phyloP scores from a whole-genome alignment of 2,329 filamentous ascomycete genomes.

The Aspergillus bombycis region DNA sequence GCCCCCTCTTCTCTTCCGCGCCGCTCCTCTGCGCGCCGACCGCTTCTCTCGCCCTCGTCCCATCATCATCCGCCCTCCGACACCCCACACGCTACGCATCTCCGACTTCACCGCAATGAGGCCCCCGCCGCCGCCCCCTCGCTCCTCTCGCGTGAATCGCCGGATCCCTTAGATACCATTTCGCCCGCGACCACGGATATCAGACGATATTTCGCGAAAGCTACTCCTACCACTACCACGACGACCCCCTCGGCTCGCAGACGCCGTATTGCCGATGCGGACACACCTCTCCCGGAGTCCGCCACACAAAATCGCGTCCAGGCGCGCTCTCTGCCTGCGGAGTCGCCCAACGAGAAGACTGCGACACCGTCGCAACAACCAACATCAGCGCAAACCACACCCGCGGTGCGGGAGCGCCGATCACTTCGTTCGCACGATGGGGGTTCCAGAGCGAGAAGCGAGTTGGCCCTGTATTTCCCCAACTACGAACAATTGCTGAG shows the following conservation, averaged over 20 bases:
- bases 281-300: background rate
- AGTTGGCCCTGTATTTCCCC: slow-evolving; percentile 85
- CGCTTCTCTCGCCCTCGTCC: slow-evolving; percentile 15
- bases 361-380: slow-evolving; percentile 3
- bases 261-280: background rate
- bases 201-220: background rate
- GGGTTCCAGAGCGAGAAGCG: slow-evolving; percentile 83
- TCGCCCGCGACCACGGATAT: slow-evolving; percentile 20
- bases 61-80: slow-evolving; percentile 15
- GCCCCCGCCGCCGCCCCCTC: slow-evolving; percentile 18
- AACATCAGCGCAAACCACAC: slow-evolving; percentile 5
- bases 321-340: slow-evolving; percentile 1
- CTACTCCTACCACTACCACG: background rate
- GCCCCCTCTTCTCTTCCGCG: slow-evolving; percentile 15
- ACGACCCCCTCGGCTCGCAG: background rate
- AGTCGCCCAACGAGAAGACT: slow-evolving; percentile 1
- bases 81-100: slow-evolving; percentile 21
- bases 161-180: slow-evolving; percentile 32
- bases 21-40: slow-evolving; percentile 21
- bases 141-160: slow-evolving; percentile 29
- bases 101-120: slow-evolving; percentile 23
- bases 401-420: slow-evolving; percentile 52
- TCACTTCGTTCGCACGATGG: slow-evolving; percentile 84
- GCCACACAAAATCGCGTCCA: background rate
- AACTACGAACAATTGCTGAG: slow-evolving; percentile 95